These are phyloP conservation scores for Tricholoma terreum DNA, from an alignment of 768 basidiomycete species.

Conservation along the genomic window DNA sequence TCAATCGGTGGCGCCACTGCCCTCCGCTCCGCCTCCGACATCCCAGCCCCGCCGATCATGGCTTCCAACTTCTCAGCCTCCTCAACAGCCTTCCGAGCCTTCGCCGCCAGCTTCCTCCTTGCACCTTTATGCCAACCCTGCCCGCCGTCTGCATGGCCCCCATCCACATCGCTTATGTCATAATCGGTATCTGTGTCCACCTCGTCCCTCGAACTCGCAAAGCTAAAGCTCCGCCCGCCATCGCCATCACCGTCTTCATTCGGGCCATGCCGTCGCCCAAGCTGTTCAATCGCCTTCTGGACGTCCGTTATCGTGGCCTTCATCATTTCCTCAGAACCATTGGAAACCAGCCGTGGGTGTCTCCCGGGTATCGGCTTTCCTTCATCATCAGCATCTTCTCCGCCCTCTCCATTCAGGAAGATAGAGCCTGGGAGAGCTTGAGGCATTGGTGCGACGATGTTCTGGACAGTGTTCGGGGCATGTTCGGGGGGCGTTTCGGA, in stretches of 20 bases:
- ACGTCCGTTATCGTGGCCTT: conserved; percentile 87
- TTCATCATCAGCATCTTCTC: conserved; percentile 22
- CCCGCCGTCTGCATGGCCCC: conserved; percentile 31
- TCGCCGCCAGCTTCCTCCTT: conserved; percentile 64
- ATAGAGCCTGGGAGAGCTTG: conserved; percentile 28
- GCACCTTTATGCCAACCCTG: conserved; percentile 67
- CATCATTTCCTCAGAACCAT: conserved; percentile 62
- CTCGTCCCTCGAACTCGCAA: conserved; percentile 62
- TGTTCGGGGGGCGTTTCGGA: conserved; percentile 28
- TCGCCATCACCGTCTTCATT: conserved; percentile 47
- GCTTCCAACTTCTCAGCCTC: conserved; percentile 50
- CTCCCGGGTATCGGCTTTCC: conserved; percentile 14
- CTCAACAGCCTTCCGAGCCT: conserved; percentile 61
- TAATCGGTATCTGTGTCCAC: conserved; percentile 57
- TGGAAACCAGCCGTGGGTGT: conserved; percentile 18
- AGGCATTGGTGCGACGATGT: conserved; percentile 35
- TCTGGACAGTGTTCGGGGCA: conserved; percentile 19
- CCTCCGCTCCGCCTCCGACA: conserved; percentile 21
- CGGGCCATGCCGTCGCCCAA: conserved; percentile 46
- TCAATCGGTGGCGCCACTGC: conserved; percentile 59
- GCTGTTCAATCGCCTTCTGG: conserved; percentile 86
- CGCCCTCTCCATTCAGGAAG: conserved; percentile 21
- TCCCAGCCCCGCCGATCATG: conserved; percentile 29
- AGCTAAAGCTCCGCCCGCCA: conserved; percentile 71
- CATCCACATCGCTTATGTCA: conserved; percentile 45